Percentiles rank a stretch among this genome's conserved stretches.
Conservation (phyloP, 2,329 filamentous ascomycete genomes). For the Fusarium domesticum region DNA sequence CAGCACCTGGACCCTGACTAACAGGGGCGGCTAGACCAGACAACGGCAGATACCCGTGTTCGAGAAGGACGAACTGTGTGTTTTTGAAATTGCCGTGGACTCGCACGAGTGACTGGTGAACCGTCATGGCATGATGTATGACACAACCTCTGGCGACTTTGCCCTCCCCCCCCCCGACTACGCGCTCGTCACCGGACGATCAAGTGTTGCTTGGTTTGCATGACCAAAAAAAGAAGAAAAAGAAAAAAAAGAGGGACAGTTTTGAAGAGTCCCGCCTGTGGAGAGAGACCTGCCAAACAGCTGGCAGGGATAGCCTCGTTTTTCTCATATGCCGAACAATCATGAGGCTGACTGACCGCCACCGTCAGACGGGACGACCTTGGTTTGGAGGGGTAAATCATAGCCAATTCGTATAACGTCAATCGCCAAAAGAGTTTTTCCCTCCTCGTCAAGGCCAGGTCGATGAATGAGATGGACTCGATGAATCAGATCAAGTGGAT, state of each 20-base stretch:
- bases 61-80: constrained; percentile 2
- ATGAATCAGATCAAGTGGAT: not conserved
- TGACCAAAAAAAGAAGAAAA: not conserved
- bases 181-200: not conserved
- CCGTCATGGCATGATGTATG: constrained; percentile 19
- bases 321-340: constrained; percentile 8
- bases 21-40: constrained; percentile 8
- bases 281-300: constrained; percentile 4
- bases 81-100: constrained; percentile 9
- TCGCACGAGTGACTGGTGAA: not conserved
- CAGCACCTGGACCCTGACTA: constrained; percentile 25
- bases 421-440: not conserved
- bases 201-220: not conserved
- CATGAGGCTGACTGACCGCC: constrained; percentile 32
- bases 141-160: constrained; percentile 15
- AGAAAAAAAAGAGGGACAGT: not conserved
- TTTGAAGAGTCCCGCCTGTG: constrained; percentile 6
- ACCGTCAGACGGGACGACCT: constrained; percentile 21
- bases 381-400: constrained; percentile 14
- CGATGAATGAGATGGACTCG: not conserved
- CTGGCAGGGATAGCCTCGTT: constrained; percentile 31
- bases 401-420: not conserved
- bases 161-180: not conserved
- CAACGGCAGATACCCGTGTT: constrained; percentile 8
- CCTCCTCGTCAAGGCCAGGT: not conserved